These are phyloP conservation scores for Triangularia setosa DNA, from an alignment of 2,329 filamentous ascomycete genomes.

Conservation along the genomic window DNA sequence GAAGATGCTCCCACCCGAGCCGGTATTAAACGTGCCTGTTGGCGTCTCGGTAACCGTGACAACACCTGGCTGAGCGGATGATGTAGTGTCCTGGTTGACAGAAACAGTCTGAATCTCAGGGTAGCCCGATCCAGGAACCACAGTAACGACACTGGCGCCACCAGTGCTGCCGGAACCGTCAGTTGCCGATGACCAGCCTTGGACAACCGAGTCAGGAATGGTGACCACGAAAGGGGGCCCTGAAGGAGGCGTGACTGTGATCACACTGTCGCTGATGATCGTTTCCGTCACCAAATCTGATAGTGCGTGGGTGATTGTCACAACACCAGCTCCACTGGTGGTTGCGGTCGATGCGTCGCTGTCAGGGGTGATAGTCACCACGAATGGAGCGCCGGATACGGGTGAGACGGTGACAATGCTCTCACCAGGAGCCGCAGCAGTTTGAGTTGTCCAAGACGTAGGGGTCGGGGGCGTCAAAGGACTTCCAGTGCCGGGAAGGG, in stretches of 20 bases:
- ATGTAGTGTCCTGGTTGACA: too few species aligned
- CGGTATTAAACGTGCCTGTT: not conserved
- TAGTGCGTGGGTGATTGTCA: constrained; percentile 9
- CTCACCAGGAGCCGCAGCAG: not conserved
- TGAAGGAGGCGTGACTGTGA: not conserved
- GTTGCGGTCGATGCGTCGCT: too few species aligned
- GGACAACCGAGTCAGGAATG: not conserved
- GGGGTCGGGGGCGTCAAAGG: constrained; percentile 3
- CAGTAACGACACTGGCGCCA: too few species aligned
- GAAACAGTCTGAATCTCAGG: too few species aligned
- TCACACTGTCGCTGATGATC: not conserved
- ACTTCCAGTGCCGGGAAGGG: constrained; percentile 1
- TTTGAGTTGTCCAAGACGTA: not conserved
- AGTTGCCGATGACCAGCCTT: too few species aligned
- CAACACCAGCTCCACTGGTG: too few species aligned
- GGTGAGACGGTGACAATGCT: not conserved
- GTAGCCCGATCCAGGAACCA: too few species aligned
- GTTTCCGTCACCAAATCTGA: not conserved
- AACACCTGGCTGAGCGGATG: too few species aligned
- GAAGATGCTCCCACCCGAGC: not conserved
- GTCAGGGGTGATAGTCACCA: not conserved
- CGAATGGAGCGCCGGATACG: too few species aligned
- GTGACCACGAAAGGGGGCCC: constrained; percentile 9
- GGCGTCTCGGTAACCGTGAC: not conserved
- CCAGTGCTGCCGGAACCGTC: too few species aligned